phyloP scores from a whole-genome alignment of 2,329 filamentous ascomycete species.

The Fusarium multiceps region DNA sequence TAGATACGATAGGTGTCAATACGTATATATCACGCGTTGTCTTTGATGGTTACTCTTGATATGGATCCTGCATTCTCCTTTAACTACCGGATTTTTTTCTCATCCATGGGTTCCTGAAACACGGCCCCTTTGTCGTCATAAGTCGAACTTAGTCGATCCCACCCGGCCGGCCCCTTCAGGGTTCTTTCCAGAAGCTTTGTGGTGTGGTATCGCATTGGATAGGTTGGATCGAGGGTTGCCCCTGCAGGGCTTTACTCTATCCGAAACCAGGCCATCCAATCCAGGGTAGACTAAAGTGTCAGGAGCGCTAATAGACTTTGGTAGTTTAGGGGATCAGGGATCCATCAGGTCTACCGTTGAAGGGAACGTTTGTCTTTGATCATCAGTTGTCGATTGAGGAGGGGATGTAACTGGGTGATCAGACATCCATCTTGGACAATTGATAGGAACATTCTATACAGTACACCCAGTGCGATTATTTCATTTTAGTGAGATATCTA shows the following conservation, averaged over 20 bases:
- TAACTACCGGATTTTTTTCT: conserved; percentile 17
- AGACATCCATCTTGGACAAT: not conserved
- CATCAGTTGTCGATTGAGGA: not conserved
- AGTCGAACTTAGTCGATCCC: conserved; percentile 19
- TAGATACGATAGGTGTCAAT: not conserved
- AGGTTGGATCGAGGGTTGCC: not conserved
- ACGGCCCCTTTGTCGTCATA: conserved; percentile 28
- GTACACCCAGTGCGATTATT: not conserved
- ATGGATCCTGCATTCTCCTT: conserved; percentile 3
- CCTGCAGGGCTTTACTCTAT: conserved; percentile 12
- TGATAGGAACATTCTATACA: not conserved
- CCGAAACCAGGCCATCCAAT: conserved; percentile 6
- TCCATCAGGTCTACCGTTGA: conserved; percentile 21
- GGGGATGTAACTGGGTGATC: not conserved
- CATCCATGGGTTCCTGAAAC: conserved; percentile 26
- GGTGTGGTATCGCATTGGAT: not conserved
- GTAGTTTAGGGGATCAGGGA: conserved; percentile 1
- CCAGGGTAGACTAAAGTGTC: conserved; percentile 1
- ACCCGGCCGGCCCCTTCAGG: conserved; percentile 9
- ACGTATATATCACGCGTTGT: not conserved
- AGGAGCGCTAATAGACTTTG: conserved; percentile 24
- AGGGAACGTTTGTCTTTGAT: not conserved
- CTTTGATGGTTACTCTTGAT: conserved; percentile 4
- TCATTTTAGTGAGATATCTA: not conserved
- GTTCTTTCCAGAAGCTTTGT: conserved; percentile 26